A percentile compares a stretch with the other conserved stretches of the same genome.
These are phyloP conservation scores for Clausena lansium DNA, from an alignment of 345 rosid genomes.

Conservation along the genomic window DNA sequence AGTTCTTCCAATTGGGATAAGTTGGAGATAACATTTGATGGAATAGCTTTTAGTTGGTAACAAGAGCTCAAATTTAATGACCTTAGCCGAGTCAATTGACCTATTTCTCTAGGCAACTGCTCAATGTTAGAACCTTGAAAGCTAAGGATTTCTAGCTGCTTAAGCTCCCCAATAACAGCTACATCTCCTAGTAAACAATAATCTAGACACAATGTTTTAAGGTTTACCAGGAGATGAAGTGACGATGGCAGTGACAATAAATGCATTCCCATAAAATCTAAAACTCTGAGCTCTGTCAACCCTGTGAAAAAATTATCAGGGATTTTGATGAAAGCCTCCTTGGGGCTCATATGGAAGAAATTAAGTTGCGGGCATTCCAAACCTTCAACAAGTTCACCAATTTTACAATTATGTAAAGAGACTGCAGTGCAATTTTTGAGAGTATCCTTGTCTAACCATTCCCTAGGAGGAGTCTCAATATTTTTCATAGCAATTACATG, in stretches of 20 bases:
- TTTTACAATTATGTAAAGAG: neutral
- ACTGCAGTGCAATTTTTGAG: neutral
- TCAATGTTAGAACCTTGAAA: neutral
- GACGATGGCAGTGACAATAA: slow-evolving; percentile 16
- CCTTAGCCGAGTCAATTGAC: slow-evolving; percentile 14
- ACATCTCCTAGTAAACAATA: neutral
- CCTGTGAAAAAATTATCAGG: slow-evolving; percentile 17
- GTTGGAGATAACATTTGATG: slow-evolving; percentile 7
- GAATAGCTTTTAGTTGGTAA: slow-evolving; percentile 4
- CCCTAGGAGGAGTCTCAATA: neutral
- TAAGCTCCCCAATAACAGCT: neutral
- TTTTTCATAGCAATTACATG: neutral
- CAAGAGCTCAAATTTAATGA: slow-evolving; percentile 16
- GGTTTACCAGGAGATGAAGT: neutral
- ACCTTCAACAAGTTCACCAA: neutral
- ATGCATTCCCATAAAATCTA: slow-evolving; percentile 4
- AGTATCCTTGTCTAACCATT: neutral
- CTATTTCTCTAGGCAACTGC: slow-evolving; percentile 22
- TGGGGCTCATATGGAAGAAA: neutral
- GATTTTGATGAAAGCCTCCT: neutral
- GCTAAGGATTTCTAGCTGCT: slow-evolving; percentile 22
- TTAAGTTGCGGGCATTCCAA: slow-evolving; percentile 19
- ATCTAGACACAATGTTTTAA: slow-evolving; percentile 24
- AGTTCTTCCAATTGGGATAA: slow-evolving; percentile 31
- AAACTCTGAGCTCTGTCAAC: slow-evolving; percentile 22